These are phyloP conservation scores for Megacollybia marginata DNA, from an alignment of 768 basidiomycete genomes.

Conservation along the genomic window DNA sequence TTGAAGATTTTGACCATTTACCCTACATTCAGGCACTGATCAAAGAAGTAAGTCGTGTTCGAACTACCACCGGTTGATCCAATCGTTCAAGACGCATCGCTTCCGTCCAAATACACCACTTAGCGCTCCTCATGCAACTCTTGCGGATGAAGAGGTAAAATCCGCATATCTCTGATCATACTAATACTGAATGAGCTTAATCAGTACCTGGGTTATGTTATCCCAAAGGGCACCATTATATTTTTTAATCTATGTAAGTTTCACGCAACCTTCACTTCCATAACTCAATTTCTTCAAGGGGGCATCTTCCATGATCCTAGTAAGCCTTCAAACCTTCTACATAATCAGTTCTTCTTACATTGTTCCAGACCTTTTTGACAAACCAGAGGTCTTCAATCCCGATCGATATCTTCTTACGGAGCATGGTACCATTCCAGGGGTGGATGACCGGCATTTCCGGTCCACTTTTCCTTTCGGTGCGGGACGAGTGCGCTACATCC, in stretches of 20 bases:
- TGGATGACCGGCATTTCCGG: conserved; percentile 6
- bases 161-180: background rate
- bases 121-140: background rate
- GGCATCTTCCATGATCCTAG: conserved; percentile 16
- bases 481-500: background rate
- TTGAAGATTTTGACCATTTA: conserved; percentile 11
- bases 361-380: conserved; percentile 15
- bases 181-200: background rate
- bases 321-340: background rate
- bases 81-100: background rate
- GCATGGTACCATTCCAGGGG: conserved; percentile 7
- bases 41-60: conserved; percentile 12
- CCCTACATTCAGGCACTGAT: conserved; percentile 17
- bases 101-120: background rate
- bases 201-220: conserved; percentile 5
- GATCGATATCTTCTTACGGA: conserved; percentile 13
- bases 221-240: conserved; percentile 4
- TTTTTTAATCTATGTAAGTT: conserved; percentile 7
- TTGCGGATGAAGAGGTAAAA: background rate
- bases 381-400: too few species aligned
- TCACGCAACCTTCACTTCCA: background rate
- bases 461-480: conserved; percentile 6
- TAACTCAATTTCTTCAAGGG: conserved; percentile 7
- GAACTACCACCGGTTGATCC: background rate
- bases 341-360: conserved; percentile 8